These are phyloP conservation scores for Elongisporangium anandrum DNA, from an alignment of 352 stramenopile species.

Conservation along the genomic window DNA sequence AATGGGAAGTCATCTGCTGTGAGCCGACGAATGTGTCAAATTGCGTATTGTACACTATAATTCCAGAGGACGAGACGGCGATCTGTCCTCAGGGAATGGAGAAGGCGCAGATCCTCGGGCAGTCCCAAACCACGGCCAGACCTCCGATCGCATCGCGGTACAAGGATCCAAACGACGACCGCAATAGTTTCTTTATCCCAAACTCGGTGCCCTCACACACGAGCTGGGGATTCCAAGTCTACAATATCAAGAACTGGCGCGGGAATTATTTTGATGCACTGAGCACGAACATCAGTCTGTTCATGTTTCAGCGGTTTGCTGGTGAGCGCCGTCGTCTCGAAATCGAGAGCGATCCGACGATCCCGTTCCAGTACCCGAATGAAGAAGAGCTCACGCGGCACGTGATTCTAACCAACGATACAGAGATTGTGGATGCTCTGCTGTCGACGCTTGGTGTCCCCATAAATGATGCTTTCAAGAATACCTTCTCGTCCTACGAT, in stretches of 20 bases:
- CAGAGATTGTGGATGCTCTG: conserved; percentile 51
- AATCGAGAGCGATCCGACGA: conserved; percentile 30
- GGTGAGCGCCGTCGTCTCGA: conserved; percentile 35
- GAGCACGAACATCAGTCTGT: conserved; percentile 90
- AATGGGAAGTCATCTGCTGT: conserved; percentile 91
- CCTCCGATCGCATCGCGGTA: conserved; percentile 67
- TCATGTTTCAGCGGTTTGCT: conserved; percentile 70
- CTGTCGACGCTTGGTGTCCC: conserved; percentile 65
- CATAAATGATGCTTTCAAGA: conserved; percentile 41
- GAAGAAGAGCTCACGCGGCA: conserved; percentile 36
- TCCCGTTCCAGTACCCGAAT: conserved; percentile 47
- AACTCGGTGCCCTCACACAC: conserved; percentile 83
- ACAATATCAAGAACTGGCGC: conserved; percentile 91
- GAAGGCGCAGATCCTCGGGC: conserved; percentile 59
- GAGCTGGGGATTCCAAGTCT: conserved; percentile 72
- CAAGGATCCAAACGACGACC: conserved; percentile 87
- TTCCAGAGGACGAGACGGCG: conserved; percentile 20
- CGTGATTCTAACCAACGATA: conserved; percentile 49
- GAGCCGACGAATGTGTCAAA: conserved; percentile 46
- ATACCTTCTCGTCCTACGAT: conserved; percentile 71
- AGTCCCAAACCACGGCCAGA: conserved; percentile 40
- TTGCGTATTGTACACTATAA: conserved; percentile 40
- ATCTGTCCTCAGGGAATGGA: conserved; percentile 51
- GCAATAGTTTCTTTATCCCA: conserved; percentile 88
- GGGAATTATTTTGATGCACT: conserved; percentile 94